A percentile compares a stretch with the other conserved stretches of the same genome.
phyloP scores from a whole-genome alignment of 768 basidiomycete species.

The Trametes maxima region DNA sequence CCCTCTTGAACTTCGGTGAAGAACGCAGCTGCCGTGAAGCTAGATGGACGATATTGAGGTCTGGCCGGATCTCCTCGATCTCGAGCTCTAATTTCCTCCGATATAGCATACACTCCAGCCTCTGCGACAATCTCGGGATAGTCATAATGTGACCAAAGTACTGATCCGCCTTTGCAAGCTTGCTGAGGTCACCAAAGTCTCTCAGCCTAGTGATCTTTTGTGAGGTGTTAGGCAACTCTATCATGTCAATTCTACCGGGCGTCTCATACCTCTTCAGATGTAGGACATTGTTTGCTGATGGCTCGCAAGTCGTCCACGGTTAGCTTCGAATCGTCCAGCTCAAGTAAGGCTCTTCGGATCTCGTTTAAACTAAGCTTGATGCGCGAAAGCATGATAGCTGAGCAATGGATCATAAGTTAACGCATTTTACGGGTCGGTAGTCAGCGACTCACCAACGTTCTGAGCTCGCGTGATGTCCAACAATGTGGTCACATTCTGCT shows the following conservation, averaged over 20 bases:
- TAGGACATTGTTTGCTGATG: constrained; percentile 76
- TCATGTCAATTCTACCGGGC: not conserved
- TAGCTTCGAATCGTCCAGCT: constrained; percentile 67
- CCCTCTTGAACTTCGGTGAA: constrained; percentile 66
- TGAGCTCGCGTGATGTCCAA: constrained; percentile 83
- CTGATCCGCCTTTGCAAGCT: constrained; percentile 81
- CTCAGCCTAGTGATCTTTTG: constrained; percentile 62
- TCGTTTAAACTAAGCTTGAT: constrained; percentile 66
- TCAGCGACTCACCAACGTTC: constrained; percentile 63
- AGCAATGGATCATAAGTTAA: not conserved
- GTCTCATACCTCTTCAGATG: constrained; percentile 69
- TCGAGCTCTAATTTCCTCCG: constrained; percentile 81
- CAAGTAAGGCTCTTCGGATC: constrained; percentile 72
- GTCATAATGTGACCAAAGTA: constrained; percentile 79
- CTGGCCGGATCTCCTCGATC: constrained; percentile 81
- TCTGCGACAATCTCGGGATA: constrained; percentile 72
- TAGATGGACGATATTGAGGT: constrained; percentile 70
- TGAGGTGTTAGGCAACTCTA: not conserved
- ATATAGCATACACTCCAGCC: constrained; percentile 83
- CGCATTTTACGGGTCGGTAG: not conserved
- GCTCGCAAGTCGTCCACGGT: constrained; percentile 76
- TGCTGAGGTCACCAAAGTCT: constrained; percentile 69
- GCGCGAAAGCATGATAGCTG: constrained; percentile 83
- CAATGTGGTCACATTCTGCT: constrained; percentile 67
- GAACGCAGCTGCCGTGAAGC: constrained; percentile 70